phyloP scores from a whole-genome alignment of 179 eudicot genomes.

The Vitellaria paradoxa region DNA sequence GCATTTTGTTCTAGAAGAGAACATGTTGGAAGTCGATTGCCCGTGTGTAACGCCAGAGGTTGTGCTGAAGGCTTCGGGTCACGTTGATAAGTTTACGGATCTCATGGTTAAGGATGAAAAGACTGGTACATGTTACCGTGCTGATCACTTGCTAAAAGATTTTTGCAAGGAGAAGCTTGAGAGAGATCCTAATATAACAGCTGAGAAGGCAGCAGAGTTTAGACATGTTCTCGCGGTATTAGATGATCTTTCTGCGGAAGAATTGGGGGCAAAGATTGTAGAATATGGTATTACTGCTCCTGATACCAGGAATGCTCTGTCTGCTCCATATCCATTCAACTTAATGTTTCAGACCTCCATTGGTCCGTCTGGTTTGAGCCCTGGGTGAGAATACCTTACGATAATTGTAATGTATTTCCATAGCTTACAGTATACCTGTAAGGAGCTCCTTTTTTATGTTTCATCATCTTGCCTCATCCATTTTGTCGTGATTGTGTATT shows the following conservation, averaged over 20 bases:
- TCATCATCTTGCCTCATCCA: background rate
- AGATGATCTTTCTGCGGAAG: conserved; percentile 76
- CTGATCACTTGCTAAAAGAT: conserved; percentile 90
- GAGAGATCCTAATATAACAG: conserved; percentile 52
- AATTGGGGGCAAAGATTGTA: conserved; percentile 77
- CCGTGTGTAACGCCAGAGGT: conserved; percentile 96
- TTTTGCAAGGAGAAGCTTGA: conserved; percentile 84
- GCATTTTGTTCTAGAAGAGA: conserved; percentile 90
- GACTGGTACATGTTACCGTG: conserved; percentile 80
- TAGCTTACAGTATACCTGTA: background rate
- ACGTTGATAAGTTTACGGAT: conserved; percentile 93
- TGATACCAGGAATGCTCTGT: conserved; percentile 77
- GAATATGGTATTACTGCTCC: conserved; percentile 81
- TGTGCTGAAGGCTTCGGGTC: conserved; percentile 92
- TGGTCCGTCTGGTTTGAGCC: conserved; percentile 74
- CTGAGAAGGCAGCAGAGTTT: conserved; percentile 62
- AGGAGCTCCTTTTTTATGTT: background rate
- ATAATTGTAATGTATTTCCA: background rate
- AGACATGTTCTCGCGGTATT: conserved; percentile 70
- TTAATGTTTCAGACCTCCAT: conserved; percentile 92
- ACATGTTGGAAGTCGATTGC: conserved; percentile 94
- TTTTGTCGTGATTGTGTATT: too few species aligned
- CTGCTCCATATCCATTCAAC: conserved; percentile 90
- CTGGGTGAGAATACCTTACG: conserved; percentile 46
- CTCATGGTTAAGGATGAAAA: conserved; percentile 95